Base-by-base conservation (phyloP, 176 grass and related monocot species). In the Miscanthus lutarioriparius region DNA sequence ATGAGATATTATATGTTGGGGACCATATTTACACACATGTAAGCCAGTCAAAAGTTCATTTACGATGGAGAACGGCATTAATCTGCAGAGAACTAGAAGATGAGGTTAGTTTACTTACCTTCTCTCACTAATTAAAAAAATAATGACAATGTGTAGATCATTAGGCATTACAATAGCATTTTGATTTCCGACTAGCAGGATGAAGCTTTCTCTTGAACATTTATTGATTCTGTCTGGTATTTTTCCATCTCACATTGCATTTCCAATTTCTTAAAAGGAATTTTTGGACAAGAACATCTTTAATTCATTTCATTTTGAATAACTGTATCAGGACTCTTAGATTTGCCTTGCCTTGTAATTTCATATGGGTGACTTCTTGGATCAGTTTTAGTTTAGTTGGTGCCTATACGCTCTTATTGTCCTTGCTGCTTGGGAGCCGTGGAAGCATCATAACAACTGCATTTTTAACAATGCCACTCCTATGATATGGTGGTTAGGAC, bases 31-130 rank as follows among this genome's bases (percentile, higher is more conserved):
- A 85, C 81, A 98, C 95, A 70, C 92, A 98, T 80, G 92, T 98
- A 77, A 98, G 95, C 89, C 95, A 98, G 82, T 95, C 95, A 77
- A 98, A 98, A 86, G 92, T 98, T 90, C 92, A 98, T 92, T 88
- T 95, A 84, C 89, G 95, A 86, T 98, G 95, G 95, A 90, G 95
- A 45, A 95, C 95, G 81, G 92, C 95, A 80, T 84, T 98, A 74
- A 91, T 98, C 53, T 98, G 92, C 64, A 81, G 95, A 80, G 92
- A 98, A 93, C 85, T 98, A 76, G 95, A 98, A 90, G 89, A 98
- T 61, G 95, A 98, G 92, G 95, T 98, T 54, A 83, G 76, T 45
- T 32, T 82, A 47, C 56, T 61, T 77, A 56, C 32, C 20, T 78
- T 27, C 77, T 71, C 25, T 37, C 54, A 36, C 0, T 4, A 81